Conservation (phyloP, 1,284 basidiomycete species). For the Ustilago tritici region DNA sequence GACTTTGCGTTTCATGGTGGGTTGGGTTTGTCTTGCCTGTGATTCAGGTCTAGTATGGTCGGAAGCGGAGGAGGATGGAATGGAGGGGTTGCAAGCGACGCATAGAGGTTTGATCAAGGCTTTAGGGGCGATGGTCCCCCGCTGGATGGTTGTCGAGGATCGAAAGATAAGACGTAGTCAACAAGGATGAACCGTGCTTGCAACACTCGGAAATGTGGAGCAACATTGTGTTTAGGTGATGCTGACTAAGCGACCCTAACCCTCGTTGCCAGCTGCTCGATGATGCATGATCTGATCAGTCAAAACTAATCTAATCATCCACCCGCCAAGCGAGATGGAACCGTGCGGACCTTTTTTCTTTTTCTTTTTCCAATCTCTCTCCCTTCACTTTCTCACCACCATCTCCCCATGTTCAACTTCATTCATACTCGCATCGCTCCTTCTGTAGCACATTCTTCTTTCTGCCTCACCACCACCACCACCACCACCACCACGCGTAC, state of each 20-base stretch:
- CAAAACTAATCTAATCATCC: constrained; percentile 10
- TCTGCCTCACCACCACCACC: background rate
- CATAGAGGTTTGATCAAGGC: too few species aligned
- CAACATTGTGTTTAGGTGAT: too few species aligned
- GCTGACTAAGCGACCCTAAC: too few species aligned
- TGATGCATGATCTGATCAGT: constrained; percentile 3
- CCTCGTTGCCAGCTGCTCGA: background rate
- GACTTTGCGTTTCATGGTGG: constrained; percentile 56
- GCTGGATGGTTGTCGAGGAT: too few species aligned
- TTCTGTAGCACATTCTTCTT: constrained; percentile 6
- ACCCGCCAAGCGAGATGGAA: background rate
- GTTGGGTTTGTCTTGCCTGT: background rate
- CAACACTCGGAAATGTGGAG: too few species aligned
- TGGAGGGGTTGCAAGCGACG: too few species aligned
- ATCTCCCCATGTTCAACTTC: constrained; percentile 46
- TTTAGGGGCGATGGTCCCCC: too few species aligned
- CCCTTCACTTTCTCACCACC: constrained; percentile 4
- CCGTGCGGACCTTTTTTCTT: background rate
- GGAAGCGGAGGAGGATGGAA: too few species aligned
- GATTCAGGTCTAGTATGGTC: too few species aligned
- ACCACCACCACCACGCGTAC: background rate
- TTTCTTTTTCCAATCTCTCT: background rate
- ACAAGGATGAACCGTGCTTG: too few species aligned
- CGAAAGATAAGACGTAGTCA: too few species aligned
- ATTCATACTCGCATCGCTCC: constrained; percentile 30